A percentile compares a stretch with the other conserved stretches of the same genome.
phyloP scores from a whole-genome alignment of 2,329 filamentous ascomycete species.

The Xylaria sp. region DNA sequence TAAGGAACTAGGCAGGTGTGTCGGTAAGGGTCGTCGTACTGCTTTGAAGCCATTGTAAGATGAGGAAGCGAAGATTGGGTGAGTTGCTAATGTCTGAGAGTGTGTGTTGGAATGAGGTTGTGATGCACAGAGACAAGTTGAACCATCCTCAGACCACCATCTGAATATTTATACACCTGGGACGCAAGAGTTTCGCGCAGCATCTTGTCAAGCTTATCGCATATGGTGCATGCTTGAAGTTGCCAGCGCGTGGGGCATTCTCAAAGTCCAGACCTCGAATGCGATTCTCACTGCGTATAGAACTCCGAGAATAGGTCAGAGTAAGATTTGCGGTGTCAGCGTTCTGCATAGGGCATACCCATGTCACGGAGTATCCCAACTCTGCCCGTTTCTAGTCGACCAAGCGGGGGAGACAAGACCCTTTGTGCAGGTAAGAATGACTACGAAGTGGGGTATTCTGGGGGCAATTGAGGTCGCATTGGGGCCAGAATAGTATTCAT shows the following conservation, averaged over 20 bases:
- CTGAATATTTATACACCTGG: neutral
- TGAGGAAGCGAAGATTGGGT: neutral
- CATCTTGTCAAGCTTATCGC: neutral
- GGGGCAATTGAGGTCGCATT: neutral
- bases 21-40: neutral
- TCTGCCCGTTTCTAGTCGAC: neutral
- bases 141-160: neutral
- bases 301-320: neutral
- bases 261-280: neutral
- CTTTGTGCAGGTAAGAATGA: neutral
- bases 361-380: neutral
- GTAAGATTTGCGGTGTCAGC: neutral
- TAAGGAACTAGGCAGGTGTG: neutral
- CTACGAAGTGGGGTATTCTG: neutral
- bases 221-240: neutral
- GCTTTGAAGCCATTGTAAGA: neutral
- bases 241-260: neutral
- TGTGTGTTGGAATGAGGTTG: neutral
- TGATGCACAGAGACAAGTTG: neutral
- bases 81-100: neutral
- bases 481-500: neutral
- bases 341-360: neutral
- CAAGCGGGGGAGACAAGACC: neutral
- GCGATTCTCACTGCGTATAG: no score
- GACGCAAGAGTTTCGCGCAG: neutral